A percentile compares a stretch with the other conserved stretches of the same genome.
Conservation (phyloP, 225 moss, liverwort and hornwort species). For the Polytrichum formosum region DNA sequence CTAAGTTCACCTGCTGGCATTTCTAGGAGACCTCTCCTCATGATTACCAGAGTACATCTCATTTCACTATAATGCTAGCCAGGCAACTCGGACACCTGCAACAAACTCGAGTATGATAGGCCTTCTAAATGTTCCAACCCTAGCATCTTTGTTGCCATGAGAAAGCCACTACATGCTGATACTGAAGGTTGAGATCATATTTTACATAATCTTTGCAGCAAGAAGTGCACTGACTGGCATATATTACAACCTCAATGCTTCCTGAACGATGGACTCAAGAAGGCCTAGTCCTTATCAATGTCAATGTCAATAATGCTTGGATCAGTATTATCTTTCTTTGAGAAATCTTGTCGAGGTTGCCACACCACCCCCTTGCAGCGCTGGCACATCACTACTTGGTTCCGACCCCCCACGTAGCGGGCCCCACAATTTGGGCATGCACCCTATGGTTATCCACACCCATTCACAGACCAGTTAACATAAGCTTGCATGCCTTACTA, state of each 20-base stretch:
- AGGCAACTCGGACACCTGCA: slow-evolving; percentile 35
- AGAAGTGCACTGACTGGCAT: background rate
- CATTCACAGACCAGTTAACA: slow-evolving; percentile 4
- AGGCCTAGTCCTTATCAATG: slow-evolving; percentile 65
- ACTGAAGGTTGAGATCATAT: slow-evolving; percentile 28
- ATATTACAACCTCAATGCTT: background rate
- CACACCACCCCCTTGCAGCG: slow-evolving; percentile 96
- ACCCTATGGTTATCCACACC: slow-evolving; percentile 42
- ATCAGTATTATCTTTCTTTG: slow-evolving; percentile 60
- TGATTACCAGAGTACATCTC: slow-evolving; percentile 17
- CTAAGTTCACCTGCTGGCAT: no score
- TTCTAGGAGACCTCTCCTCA: no score
- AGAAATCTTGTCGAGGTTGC: slow-evolving; percentile 98
- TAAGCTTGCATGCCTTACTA: background rate
- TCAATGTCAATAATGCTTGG: slow-evolving; percentile 93
- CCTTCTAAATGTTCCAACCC: background rate
- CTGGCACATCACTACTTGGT: slow-evolving; percentile 80
- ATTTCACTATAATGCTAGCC: slow-evolving; percentile 36
- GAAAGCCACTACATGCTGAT: slow-evolving; percentile 40
- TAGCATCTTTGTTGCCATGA: slow-evolving; percentile 1
- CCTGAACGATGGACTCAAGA: slow-evolving; percentile 1
- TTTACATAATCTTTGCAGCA: slow-evolving; percentile 39
- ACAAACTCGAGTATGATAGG: slow-evolving; percentile 1
- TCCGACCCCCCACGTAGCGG: slow-evolving; percentile 85
- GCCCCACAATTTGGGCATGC: slow-evolving; percentile 90